Percentiles rank a stretch among this genome's conserved stretches.
Conservation (phyloP, 495 filamentous ascomycete genomes). For the Penicillium robsamsonii region DNA sequence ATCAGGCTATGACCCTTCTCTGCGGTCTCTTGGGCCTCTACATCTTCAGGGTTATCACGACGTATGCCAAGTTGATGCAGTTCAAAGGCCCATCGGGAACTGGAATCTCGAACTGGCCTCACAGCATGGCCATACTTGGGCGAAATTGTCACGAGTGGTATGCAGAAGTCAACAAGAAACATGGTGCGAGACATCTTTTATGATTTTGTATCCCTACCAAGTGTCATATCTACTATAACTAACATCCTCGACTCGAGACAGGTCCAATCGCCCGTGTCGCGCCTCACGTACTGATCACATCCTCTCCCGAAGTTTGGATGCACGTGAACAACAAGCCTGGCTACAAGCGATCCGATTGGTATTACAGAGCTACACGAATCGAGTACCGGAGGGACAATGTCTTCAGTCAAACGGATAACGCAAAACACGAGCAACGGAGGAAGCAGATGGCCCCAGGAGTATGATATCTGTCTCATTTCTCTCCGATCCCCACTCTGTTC, state of each 20-base stretch:
- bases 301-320: slow-evolving; percentile 27
- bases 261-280: slow-evolving; percentile 8
- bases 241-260: too few species aligned
- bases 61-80: too few species aligned
- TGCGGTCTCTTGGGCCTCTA: too few species aligned
- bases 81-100: background rate
- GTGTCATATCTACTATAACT: too few species aligned
- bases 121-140: slow-evolving; percentile 30
- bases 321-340: slow-evolving; percentile 27
- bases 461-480: slow-evolving; percentile 4
- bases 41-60: too few species aligned
- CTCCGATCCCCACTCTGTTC: too few species aligned
- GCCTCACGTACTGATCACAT: slow-evolving; percentile 25
- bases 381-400: slow-evolving; percentile 6
- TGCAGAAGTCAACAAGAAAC: slow-evolving; percentile 30
- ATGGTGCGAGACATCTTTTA: slow-evolving; percentile 19
- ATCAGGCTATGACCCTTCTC: too few species aligned
- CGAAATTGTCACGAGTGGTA: slow-evolving; percentile 31
- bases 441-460: slow-evolving; percentile 31
- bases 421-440: slow-evolving; percentile 23
- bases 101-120: slow-evolving; percentile 31
- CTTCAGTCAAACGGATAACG: slow-evolving; percentile 25
- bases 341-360: slow-evolving; percentile 30
- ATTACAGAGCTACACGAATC: slow-evolving; percentile 23
- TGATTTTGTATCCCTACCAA: too few species aligned